These are phyloP conservation scores for Westerdykella sp. DNA, from an alignment of 2,329 filamentous ascomycete genomes.

Conservation along the genomic window DNA sequence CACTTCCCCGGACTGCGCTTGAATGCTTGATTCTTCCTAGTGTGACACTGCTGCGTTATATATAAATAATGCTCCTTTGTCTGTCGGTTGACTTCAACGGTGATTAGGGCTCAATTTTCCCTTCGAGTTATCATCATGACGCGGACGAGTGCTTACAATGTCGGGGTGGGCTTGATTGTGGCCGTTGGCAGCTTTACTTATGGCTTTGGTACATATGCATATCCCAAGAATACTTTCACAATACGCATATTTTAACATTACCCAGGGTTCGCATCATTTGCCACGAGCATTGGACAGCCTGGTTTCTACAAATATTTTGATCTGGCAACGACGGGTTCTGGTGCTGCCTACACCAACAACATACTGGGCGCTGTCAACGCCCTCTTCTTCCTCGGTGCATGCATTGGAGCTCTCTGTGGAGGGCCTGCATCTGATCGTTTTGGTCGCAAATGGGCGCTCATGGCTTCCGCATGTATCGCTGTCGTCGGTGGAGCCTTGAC, in stretches of 20 bases:
- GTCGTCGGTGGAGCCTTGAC: conserved; percentile 11
- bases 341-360: conserved; percentile 16
- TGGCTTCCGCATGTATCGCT: conserved; percentile 4
- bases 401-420: conserved; percentile 8
- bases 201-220: conserved; percentile 16
- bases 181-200: conserved; percentile 21
- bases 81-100: no score
- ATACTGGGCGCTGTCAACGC: conserved; percentile 13
- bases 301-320: conserved; percentile 19
- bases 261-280: conserved; percentile 18
- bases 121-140: conserved; percentile 9
- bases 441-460: conserved; percentile 9
- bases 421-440: conserved; percentile 10
- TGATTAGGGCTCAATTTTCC: no score
- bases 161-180: conserved; percentile 20
- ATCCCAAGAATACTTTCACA: not conserved
- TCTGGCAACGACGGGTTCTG: conserved; percentile 9
- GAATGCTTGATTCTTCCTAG: no score
- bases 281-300: conserved; percentile 18
- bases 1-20: not conserved
- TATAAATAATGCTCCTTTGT: no score
- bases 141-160: conserved; percentile 19
- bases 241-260: not conserved
- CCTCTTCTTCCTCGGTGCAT: conserved; percentile 13
- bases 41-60: no score